Evolutionary conservation across 495 filamentous ascomycete species (phyloP).

Genomic region (Aspergillus baeticus): DNA sequence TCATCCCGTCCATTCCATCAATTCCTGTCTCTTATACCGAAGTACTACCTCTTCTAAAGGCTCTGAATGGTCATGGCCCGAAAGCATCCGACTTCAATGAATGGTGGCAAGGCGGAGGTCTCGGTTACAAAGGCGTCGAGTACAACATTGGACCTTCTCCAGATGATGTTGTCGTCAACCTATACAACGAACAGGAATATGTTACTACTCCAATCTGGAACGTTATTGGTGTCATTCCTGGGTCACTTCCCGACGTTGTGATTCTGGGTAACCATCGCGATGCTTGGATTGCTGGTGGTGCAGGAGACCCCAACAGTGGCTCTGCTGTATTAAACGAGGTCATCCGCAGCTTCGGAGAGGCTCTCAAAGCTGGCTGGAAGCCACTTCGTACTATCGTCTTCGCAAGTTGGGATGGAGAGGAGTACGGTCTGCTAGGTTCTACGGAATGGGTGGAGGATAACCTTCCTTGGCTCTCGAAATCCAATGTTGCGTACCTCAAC

Average conservation of each 20-base stretch:
- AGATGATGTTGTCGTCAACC: slow-evolving; percentile 69
- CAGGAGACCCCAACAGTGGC: slow-evolving; percentile 81
- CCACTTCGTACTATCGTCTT: slow-evolving; percentile 80
- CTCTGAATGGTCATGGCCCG: slow-evolving; percentile 85
- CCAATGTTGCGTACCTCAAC: slow-evolving; percentile 74
- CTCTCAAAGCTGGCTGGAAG: slow-evolving; percentile 76
- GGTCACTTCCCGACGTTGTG: slow-evolving; percentile 78
- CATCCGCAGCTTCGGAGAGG: slow-evolving; percentile 74
- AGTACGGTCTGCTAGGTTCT: slow-evolving; percentile 68
- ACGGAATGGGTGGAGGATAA: slow-evolving; percentile 82
- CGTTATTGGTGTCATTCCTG: slow-evolving; percentile 91
- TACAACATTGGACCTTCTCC: slow-evolving; percentile 93
- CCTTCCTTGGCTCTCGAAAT: slow-evolving; percentile 73
- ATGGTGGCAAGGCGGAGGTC: slow-evolving; percentile 69
- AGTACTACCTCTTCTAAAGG: slow-evolving; percentile 78
- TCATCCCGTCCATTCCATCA: slow-evolving; percentile 84
- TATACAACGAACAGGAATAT: slow-evolving; percentile 88
- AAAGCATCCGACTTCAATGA: slow-evolving; percentile 73
- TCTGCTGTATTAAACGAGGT: slow-evolving; percentile 90
- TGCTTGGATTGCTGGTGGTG: slow-evolving; percentile 89
- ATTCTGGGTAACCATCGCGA: slow-evolving; percentile 96
- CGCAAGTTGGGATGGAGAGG: slow-evolving; percentile 75
- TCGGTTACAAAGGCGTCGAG: slow-evolving; percentile 78
- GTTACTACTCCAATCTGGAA: slow-evolving; percentile 90
- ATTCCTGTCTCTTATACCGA: slow-evolving; percentile 88